Conservation (phyloP, 2,329 filamentous ascomycete genomes). For the Parastagonospora avenae region DNA sequence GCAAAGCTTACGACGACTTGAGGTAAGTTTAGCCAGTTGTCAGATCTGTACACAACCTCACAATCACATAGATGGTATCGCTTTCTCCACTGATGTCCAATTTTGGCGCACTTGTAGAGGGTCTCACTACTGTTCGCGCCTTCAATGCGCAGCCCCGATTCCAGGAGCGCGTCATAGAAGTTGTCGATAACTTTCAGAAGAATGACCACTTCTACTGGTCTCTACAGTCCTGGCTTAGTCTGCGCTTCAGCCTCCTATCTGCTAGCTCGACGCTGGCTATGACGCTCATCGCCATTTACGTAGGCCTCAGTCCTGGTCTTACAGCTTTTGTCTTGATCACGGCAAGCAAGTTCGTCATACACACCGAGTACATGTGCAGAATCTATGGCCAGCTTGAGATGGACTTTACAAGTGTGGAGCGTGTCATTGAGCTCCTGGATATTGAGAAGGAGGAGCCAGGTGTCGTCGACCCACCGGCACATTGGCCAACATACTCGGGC, state of each 20-base stretch:
- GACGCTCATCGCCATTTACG: constrained; percentile 75
- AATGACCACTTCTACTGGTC: constrained; percentile 97
- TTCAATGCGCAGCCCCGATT: constrained; percentile 81
- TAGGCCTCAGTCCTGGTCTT: constrained; percentile 75
- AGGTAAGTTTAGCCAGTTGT: constrained; percentile 47
- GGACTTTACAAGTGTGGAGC: constrained; percentile 89
- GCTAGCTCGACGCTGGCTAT: constrained; percentile 75
- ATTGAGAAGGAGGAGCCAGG: constrained; percentile 77
- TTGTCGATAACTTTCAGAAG: constrained; percentile 87
- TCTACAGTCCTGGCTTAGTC: constrained; percentile 82
- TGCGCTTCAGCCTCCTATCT: constrained; percentile 75
- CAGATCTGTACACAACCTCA: constrained; percentile 9
- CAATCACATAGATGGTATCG: constrained; percentile 69
- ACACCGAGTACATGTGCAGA: constrained; percentile 76
- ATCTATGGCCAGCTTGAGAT: constrained; percentile 86
- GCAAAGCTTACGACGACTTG: constrained; percentile 79
- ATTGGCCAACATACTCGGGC: constrained; percentile 75
- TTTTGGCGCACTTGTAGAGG: constrained; percentile 85
- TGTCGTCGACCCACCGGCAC: constrained; percentile 69
- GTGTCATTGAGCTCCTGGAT: constrained; percentile 79
- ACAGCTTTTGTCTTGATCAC: constrained; percentile 83
- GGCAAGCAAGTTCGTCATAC: constrained; percentile 67
- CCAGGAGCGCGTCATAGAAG: constrained; percentile 76
- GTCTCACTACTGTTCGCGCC: constrained; percentile 83
- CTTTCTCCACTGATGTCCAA: constrained; percentile 89